A percentile compares a stretch with the other conserved stretches of the same genome.
phyloP scores from a whole-genome alignment of 371 early-diverging fungal species.

The Mucor velutinosus region DNA sequence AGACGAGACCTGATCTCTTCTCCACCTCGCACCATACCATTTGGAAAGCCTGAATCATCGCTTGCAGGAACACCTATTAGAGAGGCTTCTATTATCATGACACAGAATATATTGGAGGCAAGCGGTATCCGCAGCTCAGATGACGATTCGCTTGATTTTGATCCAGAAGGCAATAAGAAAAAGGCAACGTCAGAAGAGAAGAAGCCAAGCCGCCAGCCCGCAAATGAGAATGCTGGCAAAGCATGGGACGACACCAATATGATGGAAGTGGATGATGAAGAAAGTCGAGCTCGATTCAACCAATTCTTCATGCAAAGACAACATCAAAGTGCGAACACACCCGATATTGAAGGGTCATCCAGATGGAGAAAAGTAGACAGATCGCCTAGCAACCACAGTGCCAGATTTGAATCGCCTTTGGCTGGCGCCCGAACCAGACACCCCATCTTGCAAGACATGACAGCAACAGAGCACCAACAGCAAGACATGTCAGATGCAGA shows the following conservation, averaged over 20 bases:
- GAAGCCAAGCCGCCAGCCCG: background rate
- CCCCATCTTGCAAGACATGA: background rate
- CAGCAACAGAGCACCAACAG: background rate
- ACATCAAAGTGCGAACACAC: background rate
- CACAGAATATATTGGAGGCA: conserved; percentile 28
- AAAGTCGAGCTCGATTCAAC: conserved; percentile 1
- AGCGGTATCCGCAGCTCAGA: conserved; percentile 19
- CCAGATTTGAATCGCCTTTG: background rate
- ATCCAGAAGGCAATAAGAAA: background rate
- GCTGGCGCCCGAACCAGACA: conserved; percentile 7
- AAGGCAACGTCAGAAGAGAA: background rate
- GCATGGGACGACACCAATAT: conserved; percentile 3
- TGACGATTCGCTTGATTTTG: background rate
- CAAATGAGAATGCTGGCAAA: background rate
- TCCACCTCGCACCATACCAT: conserved; percentile 47
- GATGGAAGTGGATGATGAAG: conserved; percentile 10
- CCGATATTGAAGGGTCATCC: background rate
- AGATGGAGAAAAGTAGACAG: background rate
- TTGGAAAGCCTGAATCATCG: conserved; percentile 23
- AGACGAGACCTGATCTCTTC: conserved; percentile 11
- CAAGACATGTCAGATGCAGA: background rate
- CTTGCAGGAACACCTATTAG: conserved; percentile 38
- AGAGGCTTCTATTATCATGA: conserved; percentile 37
- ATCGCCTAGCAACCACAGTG: conserved; percentile 4
- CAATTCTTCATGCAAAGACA: conserved; percentile 8